phyloP scores from a whole-genome alignment of 441 rosid genomes.

The Bocquillonia castaneifolia region DNA sequence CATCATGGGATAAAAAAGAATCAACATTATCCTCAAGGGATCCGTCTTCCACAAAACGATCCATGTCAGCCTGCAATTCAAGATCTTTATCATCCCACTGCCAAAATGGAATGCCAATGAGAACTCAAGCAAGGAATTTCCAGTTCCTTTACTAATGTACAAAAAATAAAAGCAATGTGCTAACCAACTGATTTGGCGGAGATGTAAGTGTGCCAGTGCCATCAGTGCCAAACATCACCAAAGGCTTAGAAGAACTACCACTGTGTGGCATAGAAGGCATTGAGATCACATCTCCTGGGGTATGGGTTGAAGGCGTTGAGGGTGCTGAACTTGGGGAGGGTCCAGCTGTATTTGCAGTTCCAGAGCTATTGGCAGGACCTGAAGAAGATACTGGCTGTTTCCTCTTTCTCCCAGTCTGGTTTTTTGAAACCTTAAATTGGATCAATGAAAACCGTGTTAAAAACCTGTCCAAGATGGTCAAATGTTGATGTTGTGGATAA shows the following conservation, averaged over 20 bases:
- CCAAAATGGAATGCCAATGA: conserved; percentile 43
- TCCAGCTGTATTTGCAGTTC: conserved; percentile 76
- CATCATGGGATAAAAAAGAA: conserved; percentile 74
- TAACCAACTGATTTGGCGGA: conserved; percentile 77
- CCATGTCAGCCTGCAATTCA: conserved; percentile 88
- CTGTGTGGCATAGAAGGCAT: conserved; percentile 70
- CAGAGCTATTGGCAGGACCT: conserved; percentile 81
- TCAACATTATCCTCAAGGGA: conserved; percentile 77
- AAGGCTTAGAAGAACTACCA: conserved; percentile 68
- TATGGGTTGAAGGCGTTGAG: conserved; percentile 83
- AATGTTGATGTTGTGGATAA: too few relatives aligned
- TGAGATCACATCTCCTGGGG: conserved; percentile 80
- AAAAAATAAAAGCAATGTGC: conserved; percentile 26
- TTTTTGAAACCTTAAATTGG: conserved; percentile 61
- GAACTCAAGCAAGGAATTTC: conserved; percentile 34
- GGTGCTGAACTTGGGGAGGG: conserved; percentile 86
- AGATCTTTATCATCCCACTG: conserved; percentile 55
- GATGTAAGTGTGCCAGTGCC: conserved; percentile 68
- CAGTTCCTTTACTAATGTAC: conserved; percentile 28
- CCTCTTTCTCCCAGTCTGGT: conserved; percentile 73
- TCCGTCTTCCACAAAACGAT: conserved; percentile 75
- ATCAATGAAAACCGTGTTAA: conserved; percentile 30
- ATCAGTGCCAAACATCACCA: conserved; percentile 59
- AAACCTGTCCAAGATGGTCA: conserved; percentile 20
- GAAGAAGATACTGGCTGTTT: conserved; percentile 79